Evolutionary conservation across 257 asterid genomes (phyloP).

Genomic region (Petunia secreta): DNA sequence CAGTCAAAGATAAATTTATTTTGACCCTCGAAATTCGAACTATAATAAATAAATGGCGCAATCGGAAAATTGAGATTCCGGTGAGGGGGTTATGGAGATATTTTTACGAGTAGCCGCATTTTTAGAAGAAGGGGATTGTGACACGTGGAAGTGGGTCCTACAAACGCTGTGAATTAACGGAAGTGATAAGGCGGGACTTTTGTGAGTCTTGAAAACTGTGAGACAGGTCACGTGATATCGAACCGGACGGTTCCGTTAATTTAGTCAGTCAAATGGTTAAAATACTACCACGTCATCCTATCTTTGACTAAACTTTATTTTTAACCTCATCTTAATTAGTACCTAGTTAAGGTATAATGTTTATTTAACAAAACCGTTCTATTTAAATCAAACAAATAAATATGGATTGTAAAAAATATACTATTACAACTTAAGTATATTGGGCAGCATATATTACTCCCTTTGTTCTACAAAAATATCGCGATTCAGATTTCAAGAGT

Average conservation of each 20-base stretch:
- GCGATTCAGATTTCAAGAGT: too few species aligned
- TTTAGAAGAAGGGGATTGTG: slow-evolving; percentile 17
- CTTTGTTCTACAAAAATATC: too few species aligned
- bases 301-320: slow-evolving; percentile 45
- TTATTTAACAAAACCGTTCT: too few species aligned
- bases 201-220: slow-evolving; percentile 35
- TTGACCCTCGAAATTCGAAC: too few species aligned
- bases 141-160: slow-evolving; percentile 44
- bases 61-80: slow-evolving; percentile 13
- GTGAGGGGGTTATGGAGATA: slow-evolving; percentile 27
- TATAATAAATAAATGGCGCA: neutral
- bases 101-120: slow-evolving; percentile 74
- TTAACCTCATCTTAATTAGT: slow-evolving; percentile 6
- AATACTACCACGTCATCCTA: slow-evolving; percentile 34
- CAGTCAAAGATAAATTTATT: too few species aligned
- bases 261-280: slow-evolving; percentile 50
- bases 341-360: neutral
- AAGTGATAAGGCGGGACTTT: neutral
- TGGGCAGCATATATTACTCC: too few species aligned
- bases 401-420: too few species aligned
- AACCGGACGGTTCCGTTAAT: slow-evolving; percentile 56
- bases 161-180: neutral
- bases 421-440: too few species aligned
- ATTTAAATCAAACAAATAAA: too few species aligned
- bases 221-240: slow-evolving; percentile 51